Base-by-base conservation (phyloP, 441 rosid species). In the Metrosideros polymorpha region DNA sequence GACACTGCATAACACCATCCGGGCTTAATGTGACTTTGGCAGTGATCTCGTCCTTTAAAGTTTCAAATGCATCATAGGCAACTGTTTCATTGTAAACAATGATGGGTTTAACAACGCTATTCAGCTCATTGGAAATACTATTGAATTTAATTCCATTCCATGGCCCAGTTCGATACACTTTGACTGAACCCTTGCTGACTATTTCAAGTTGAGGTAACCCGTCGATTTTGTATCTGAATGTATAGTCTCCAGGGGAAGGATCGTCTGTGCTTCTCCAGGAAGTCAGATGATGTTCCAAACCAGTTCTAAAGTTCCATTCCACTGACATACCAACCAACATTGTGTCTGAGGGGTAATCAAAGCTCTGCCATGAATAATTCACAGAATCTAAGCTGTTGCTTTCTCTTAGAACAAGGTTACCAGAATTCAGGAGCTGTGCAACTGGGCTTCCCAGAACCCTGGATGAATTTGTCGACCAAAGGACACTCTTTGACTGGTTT, bases 281-380 rank as follows among this genome's bases (percentile, higher is more conserved):
- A 35, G 82, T 83, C 61, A 86, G 39, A 53, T 82, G 39, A 49
- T 47, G 50, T 30, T 83, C 88, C 14, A 35, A 39, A 15, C 85
- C 83, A 2, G 83, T 83, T 61, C 59, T 10, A 25, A 63, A 45
- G 59, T 86, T 54, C 88, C 52, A 50, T 12, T 83, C 85, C 18
- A 25, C 4, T 10, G n/a, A 83, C 85, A 86, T 86, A 30, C 85
- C 82, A 0, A 24, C 75, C 53, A 86, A 86, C 3, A 61, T 25
- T 24, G 85, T 83, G 85, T 83, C n/a, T 7, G 82, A 82, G 24
- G 88, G 88, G 47, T 86, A 24, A 50, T 86, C 88, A 66, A 86
- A 86, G 53, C 88, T 86, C 51, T 86, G 85, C 88, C 88, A 86
- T 32, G 49, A 13, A 12, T 61, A 50, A 32, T 15, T 39, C 39